phyloP scores from a whole-genome alignment of 2,329 filamentous ascomycete species.

The Dactylellina parvicollis region DNA sequence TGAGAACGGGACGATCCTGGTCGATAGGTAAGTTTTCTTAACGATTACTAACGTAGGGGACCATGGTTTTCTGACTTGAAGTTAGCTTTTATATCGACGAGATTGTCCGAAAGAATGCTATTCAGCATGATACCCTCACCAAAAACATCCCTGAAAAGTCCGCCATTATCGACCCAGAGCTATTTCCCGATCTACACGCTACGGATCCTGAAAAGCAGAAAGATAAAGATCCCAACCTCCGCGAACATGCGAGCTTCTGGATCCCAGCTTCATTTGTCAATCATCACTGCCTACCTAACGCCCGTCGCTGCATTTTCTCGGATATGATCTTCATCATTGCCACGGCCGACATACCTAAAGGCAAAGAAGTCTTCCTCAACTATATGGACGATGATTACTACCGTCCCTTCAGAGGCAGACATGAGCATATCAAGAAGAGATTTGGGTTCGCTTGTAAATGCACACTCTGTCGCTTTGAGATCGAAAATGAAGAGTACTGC shows the following conservation, averaged over 20 bases:
- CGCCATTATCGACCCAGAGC: slow-evolving; percentile 14
- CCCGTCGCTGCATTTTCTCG: slow-evolving; percentile 19
- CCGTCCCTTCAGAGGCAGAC: slow-evolving; percentile 4
- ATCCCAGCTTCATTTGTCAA: slow-evolving; percentile 29
- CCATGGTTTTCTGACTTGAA: neutral
- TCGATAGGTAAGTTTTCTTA: slow-evolving; percentile 19
- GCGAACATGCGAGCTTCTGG: slow-evolving; percentile 31
- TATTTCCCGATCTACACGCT: slow-evolving; percentile 8
- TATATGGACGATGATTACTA: slow-evolving; percentile 43
- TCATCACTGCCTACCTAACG: slow-evolving; percentile 43
- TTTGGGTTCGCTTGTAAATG: slow-evolving; percentile 26
- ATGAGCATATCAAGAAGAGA: neutral
- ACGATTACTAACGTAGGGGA: neutral
- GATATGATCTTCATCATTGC: slow-evolving; percentile 37
- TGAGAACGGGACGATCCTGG: neutral
- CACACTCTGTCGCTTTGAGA: slow-evolving; percentile 20
- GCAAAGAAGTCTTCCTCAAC: slow-evolving; percentile 28
- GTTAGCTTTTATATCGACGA: slow-evolving; percentile 36
- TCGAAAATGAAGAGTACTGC: slow-evolving; percentile 7
- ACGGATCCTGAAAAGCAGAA: neutral
- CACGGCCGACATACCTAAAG: slow-evolving; percentile 6
- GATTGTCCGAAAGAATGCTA: slow-evolving; percentile 14
- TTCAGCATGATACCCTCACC: slow-evolving; percentile 19
- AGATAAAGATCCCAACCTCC: neutral
- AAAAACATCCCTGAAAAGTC: neutral